Evolutionary conservation across 2,329 filamentous ascomycete species (phyloP).

Genomic region (Graphilbum fragrans): DNA sequence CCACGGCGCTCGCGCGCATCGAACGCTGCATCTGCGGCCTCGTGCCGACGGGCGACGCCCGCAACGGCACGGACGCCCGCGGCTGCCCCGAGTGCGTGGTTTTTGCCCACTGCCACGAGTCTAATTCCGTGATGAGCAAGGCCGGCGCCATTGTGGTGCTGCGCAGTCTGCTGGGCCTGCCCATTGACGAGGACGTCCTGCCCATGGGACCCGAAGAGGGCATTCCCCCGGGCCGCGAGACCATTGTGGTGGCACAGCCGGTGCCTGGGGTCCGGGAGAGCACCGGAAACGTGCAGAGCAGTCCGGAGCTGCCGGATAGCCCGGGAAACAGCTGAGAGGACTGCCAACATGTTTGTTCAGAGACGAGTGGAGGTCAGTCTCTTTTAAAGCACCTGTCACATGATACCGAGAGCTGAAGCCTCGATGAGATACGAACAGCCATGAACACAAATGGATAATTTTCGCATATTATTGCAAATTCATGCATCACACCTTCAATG

Average conservation of each 20-base stretch:
- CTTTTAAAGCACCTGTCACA: no score
- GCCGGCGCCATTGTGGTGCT: slow-evolving; percentile 74
- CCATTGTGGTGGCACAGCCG: slow-evolving; percentile 60
- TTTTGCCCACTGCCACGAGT: slow-evolving; percentile 70
- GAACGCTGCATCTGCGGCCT: slow-evolving; percentile 51
- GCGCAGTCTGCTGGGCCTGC: slow-evolving; percentile 58
- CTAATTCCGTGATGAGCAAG: slow-evolving; percentile 90
- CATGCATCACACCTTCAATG: no score
- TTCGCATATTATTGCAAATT: no score
- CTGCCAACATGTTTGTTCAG: no score
- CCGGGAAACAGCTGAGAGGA: no score
- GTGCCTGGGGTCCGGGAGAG: slow-evolving; percentile 29
- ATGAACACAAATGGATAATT: no score
- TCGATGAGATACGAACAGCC: no score
- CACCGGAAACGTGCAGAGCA: background rate
- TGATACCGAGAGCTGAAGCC: no score
- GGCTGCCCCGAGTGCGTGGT: slow-evolving; percentile 89
- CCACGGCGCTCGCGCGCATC: slow-evolving; percentile 64
- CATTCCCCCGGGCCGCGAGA: slow-evolving; percentile 65
- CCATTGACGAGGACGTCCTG: slow-evolving; percentile 72
- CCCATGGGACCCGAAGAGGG: slow-evolving; percentile 73
- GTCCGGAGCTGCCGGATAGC: background rate
- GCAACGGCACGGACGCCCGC: slow-evolving; percentile 73
- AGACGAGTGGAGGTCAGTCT: background rate
- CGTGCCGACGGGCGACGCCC: slow-evolving; percentile 70